Percentiles rank a stretch among this genome's conserved stretches.
Conservation (phyloP, 352 stramenopile species). For the Pythium phragmitis region DNA sequence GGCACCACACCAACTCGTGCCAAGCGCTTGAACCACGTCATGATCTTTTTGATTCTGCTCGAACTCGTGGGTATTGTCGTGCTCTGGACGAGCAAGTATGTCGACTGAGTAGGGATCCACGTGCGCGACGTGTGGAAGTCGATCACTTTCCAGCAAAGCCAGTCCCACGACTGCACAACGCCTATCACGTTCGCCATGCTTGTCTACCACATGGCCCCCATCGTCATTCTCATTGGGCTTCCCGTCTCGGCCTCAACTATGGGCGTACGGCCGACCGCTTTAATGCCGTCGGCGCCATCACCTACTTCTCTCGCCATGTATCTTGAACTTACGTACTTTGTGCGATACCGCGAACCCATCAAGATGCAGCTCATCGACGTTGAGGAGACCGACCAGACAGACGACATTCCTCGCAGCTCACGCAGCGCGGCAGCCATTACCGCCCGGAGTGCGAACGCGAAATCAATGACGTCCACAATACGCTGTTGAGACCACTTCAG, state of each 20-base stretch:
- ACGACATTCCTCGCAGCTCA: conserved; percentile 58
- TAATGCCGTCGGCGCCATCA: conserved; percentile 45
- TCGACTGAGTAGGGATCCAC: conserved; percentile 50
- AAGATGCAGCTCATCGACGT: conserved; percentile 85
- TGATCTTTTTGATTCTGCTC: conserved; percentile 44
- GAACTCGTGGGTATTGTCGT: conserved; percentile 40
- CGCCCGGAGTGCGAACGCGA: conserved; percentile 44
- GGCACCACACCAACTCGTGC: conserved; percentile 71
- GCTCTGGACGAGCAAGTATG: conserved; percentile 43
- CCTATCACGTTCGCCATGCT: conserved; percentile 63
- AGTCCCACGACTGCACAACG: conserved; percentile 55
- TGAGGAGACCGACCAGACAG: conserved; percentile 79
- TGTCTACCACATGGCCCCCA: conserved; percentile 62
- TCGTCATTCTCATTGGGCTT: conserved; percentile 62
- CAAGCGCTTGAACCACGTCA: conserved; percentile 49
- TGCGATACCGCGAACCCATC: conserved; percentile 80
- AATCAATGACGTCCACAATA: conserved; percentile 62
- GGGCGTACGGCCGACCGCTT: conserved; percentile 27
- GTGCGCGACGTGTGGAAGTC: conserved; percentile 39
- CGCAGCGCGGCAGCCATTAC: conserved; percentile 33
- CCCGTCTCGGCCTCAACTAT: conserved; percentile 68
- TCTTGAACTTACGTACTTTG: conserved; percentile 73
- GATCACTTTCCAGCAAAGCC: conserved; percentile 46
- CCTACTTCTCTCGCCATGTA: conserved; percentile 60
- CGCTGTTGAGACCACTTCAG: too few species aligned